Evolutionary conservation across 805 yeast species (phyloP), one percentile per base, ranked within the genome.

Genomic region (Cyberlindnera samutprakarnensis): DNA sequence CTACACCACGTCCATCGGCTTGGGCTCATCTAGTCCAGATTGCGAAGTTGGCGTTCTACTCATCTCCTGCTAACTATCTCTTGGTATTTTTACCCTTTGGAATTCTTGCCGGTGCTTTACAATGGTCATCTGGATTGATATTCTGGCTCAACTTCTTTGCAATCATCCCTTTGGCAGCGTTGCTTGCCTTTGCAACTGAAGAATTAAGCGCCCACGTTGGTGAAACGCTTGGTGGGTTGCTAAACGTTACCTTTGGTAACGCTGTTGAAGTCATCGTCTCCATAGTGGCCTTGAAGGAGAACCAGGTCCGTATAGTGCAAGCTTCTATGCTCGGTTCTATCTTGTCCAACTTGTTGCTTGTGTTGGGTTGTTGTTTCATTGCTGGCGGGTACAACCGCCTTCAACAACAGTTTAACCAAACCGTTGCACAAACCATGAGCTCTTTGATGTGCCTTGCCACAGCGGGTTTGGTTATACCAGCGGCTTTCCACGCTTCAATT

Each of bases 351-450:
- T 62, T 88, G 47, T 64, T 92, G 39, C 67, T 92, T 34, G 98
- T 92, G 3, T 67, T 92, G 32, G 98, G 98, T n/a, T 82, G 94
- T 57, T 87, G 96, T 54, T 92, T 92, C 53, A 60, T 90, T 12
- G 87, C 83, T 25, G 98, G 98, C 35, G 98, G 98, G 13, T 71
- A 78, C 54, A 79, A 83, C 44, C 73, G 92, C 41, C 68, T 79
- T 23, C 92, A 83, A 56, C 97, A 92, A 58, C 70, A 70, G 1
- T 92, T 92, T 63, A 87, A 87, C 64, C 94, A 84, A 59, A 90
- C 97, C 1, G 96, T 88, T 7, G 98, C 98, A 5, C 97, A 92
- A 60, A 88, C 97, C 7, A 92, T 92, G 98, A 74, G 87, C 21
- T 87, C 96, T 2, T 68, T 92, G 43, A 73, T 92, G 75, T 94